Evolutionary conservation across 2,329 filamentous ascomycete genomes (phyloP).

Genomic region (Cytospora chrysosperma): DNA sequence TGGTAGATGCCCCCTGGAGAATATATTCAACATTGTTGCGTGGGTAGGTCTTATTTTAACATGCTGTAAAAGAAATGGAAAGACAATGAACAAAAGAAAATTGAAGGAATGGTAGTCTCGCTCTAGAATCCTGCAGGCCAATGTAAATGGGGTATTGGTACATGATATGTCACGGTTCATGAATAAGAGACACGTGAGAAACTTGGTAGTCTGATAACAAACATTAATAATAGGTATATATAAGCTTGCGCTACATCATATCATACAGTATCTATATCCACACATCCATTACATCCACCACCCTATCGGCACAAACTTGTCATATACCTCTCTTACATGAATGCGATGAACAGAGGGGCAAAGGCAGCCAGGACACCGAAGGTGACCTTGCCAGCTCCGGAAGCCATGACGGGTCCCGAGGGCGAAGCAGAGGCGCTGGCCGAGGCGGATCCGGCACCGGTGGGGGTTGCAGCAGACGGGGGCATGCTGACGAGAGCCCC

Average conservation of each 20-base stretch:
- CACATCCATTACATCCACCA: conserved; percentile 4
- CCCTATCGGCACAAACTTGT: neutral
- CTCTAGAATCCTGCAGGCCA: neutral
- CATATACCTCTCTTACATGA: conserved; percentile 14
- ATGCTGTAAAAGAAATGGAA: too few species aligned
- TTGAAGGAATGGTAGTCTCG: too few species aligned
- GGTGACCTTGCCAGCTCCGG: conserved; percentile 20
- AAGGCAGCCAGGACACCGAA: conserved; percentile 24
- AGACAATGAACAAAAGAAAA: too few species aligned
- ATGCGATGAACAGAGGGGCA: conserved; percentile 19
- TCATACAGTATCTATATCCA: conserved; percentile 16
- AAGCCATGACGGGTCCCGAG: conserved; percentile 13
- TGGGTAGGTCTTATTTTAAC: too few species aligned
- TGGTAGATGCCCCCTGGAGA: too few species aligned
- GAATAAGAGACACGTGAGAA: neutral
- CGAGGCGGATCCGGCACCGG: conserved; percentile 5
- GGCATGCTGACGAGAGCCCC: conserved; percentile 1
- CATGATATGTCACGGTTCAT: neutral
- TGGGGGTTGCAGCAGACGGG: conserved; percentile 2
- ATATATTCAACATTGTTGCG: too few species aligned
- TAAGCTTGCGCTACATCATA: conserved; percentile 14
- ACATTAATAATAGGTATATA: conserved; percentile 20
- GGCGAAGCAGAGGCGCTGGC: neutral
- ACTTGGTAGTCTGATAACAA: neutral
- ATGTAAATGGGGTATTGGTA: neutral